A percentile compares a stretch with the other conserved stretches of the same genome.
Conservation (phyloP, 2,329 filamentous ascomycete genomes). For the Verticillium longisporum region DNA sequence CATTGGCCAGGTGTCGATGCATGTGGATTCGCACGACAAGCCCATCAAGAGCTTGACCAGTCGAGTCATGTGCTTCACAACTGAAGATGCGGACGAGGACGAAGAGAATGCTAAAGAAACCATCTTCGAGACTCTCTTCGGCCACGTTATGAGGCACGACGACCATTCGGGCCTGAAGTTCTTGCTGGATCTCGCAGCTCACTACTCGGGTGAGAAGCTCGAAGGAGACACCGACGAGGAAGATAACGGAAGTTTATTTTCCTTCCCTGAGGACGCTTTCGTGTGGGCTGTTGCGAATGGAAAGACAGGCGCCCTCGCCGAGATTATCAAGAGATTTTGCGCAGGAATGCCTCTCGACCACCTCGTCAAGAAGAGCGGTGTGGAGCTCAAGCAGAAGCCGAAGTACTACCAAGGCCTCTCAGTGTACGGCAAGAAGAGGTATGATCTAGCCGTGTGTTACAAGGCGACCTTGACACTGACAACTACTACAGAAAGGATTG, state of each 20-base stretch:
- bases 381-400: slow-evolving; percentile 57
- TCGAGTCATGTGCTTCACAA: slow-evolving; percentile 38
- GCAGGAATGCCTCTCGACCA: slow-evolving; percentile 63
- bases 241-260: slow-evolving; percentile 23
- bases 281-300: slow-evolving; percentile 35
- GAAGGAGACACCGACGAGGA: slow-evolving; percentile 23
- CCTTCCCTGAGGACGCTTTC: slow-evolving; percentile 35
- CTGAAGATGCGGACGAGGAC: slow-evolving; percentile 20
- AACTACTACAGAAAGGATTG: slow-evolving; percentile 49
- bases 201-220: slow-evolving; percentile 32
- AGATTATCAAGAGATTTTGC: slow-evolving; percentile 60
- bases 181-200: slow-evolving; percentile 47
- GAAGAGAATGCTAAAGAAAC: slow-evolving; percentile 8
- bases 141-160: slow-evolving; percentile 43
- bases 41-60: slow-evolving; percentile 32
- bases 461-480: slow-evolving; percentile 8
- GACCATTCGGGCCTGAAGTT: slow-evolving; percentile 47
- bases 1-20: slow-evolving; percentile 60
- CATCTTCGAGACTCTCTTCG: slow-evolving; percentile 31
- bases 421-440: slow-evolving; percentile 66
- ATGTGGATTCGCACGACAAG: slow-evolving; percentile 57
- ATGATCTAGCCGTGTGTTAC: slow-evolving; percentile 3
- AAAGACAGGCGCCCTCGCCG: slow-evolving; percentile 49
- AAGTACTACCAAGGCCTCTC: slow-evolving; percentile 71
- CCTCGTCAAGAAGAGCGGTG: slow-evolving; percentile 59